These are phyloP conservation scores for Cordyceps cicadae DNA, from an alignment of 2,329 filamentous ascomycete species.

Conservation along the genomic window DNA sequence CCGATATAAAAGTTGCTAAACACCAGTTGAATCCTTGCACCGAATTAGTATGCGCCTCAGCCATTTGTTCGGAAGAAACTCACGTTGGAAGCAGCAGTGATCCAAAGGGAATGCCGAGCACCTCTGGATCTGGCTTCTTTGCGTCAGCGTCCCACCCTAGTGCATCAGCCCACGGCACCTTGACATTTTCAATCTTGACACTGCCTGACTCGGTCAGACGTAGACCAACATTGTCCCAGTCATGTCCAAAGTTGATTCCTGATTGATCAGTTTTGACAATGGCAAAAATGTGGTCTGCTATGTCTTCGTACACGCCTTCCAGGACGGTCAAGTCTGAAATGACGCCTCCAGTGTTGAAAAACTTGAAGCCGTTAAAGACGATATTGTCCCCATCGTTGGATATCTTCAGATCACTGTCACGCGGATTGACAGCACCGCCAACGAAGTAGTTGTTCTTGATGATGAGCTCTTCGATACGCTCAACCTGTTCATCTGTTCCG, in stretches of 20 bases:
- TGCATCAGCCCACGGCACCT: conserved; percentile 51
- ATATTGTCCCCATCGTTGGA: conserved; percentile 44
- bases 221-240: conserved; percentile 59
- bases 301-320: conserved; percentile 52
- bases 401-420: conserved; percentile 53
- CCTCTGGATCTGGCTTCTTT: conserved; percentile 41
- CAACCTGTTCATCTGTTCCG: conserved; percentile 51
- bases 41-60: not conserved
- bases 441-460: conserved; percentile 58
- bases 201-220: conserved; percentile 56
- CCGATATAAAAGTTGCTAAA: conserved; percentile 60
- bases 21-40: conserved; percentile 50
- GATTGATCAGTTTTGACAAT: conserved; percentile 49
- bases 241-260: conserved; percentile 49
- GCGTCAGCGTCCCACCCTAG: conserved; percentile 48
- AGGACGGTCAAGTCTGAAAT: conserved; percentile 58
- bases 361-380: conserved; percentile 54
- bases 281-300: conserved; percentile 54
- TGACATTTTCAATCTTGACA: conserved; percentile 51
- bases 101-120: conserved; percentile 46
- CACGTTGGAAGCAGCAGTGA: conserved; percentile 51
- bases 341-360: conserved; percentile 61
- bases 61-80: conserved; percentile 9
- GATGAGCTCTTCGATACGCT: conserved; percentile 47
- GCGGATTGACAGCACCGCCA: conserved; percentile 57